A percentile compares a stretch with the other conserved stretches of the same genome.
Evolutionary conservation across 1,284 basidiomycete genomes (phyloP).

Genomic region (Neonothopanus nambi): DNA sequence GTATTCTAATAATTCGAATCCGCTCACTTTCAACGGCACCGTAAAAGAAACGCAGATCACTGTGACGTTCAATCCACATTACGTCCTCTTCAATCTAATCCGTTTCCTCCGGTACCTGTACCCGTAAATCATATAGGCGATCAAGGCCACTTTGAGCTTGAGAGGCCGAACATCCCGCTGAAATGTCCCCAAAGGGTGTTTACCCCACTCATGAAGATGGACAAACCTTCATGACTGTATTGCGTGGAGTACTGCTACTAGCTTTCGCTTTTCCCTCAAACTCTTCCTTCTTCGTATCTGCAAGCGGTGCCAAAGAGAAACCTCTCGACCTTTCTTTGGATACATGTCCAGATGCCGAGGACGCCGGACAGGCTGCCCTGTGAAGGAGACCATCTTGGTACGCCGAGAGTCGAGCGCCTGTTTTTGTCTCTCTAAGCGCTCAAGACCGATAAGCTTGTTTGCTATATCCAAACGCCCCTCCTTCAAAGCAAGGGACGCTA

Average conservation of each 20-base stretch:
- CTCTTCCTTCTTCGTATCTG: not conserved
- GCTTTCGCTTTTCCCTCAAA: no score
- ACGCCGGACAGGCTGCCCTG: not conserved
- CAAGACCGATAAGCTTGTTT: constrained; percentile 8
- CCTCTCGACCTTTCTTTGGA: constrained; percentile 1
- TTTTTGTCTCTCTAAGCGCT: no score
- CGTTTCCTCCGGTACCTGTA: not conserved
- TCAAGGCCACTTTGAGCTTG: not conserved
- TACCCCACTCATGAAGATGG: no score
- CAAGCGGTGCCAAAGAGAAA: constrained; percentile 1
- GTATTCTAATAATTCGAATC: no score
- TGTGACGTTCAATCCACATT: constrained; percentile 22
- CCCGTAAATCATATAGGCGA: not conserved
- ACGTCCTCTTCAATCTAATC: no score
- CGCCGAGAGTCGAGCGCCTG: not conserved
- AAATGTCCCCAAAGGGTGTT: no score
- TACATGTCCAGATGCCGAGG: constrained; percentile 5
- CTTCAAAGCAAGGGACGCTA: constrained; percentile 57
- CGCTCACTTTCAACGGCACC: not conserved
- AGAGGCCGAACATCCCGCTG: no score
- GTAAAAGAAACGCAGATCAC: constrained; percentile 19
- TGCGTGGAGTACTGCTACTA: no score
- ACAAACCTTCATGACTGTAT: no score
- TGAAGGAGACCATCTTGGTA: no score
- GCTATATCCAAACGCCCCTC: constrained; percentile 58